A percentile compares a stretch with the other conserved stretches of the same genome.
phyloP scores from a whole-genome alignment of 1,284 basidiomycete genomes.

The Melampsora larici-populina region DNA sequence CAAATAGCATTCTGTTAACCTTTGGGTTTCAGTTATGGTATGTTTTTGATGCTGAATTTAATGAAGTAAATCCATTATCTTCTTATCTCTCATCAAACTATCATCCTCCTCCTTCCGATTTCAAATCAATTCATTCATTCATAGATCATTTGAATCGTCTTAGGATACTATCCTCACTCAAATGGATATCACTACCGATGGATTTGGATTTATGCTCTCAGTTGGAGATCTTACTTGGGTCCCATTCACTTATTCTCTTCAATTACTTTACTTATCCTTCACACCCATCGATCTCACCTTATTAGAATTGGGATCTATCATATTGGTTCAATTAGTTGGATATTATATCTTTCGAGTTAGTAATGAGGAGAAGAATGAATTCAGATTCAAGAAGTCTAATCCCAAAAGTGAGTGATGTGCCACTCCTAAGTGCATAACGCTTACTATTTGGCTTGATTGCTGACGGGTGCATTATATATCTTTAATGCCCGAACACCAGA shows the following conservation, averaged over 20 bases:
- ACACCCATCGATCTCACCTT: slow-evolving; percentile 74
- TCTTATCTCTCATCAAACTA: not conserved
- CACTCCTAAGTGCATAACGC: not conserved
- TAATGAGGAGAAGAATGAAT: slow-evolving; percentile 94
- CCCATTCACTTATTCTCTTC: slow-evolving; percentile 88
- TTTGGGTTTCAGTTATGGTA: slow-evolving; percentile 83
- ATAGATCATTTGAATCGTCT: not conserved
- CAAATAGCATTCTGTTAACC: slow-evolving; percentile 89
- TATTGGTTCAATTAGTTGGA: slow-evolving; percentile 69
- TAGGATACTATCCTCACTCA: slow-evolving; percentile 76
- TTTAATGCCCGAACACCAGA: not conserved
- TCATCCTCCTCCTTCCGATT: not conserved
- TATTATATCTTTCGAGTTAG: slow-evolving; percentile 87
- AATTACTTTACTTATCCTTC: slow-evolving; percentile 91
- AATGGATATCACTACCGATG: slow-evolving; percentile 97
- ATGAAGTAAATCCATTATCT: slow-evolving; percentile 65
- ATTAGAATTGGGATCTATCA: slow-evolving; percentile 62
- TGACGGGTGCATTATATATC: not conserved
- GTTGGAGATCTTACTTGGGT: slow-evolving; percentile 93
- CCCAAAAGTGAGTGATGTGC: slow-evolving; percentile 67
- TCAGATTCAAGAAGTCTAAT: slow-evolving; percentile 79
- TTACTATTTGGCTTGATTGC: not conserved
- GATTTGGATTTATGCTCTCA: slow-evolving; percentile 97
- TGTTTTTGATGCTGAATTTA: slow-evolving; percentile 77
- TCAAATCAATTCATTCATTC: not conserved